phyloP scores from a whole-genome alignment of 2,329 filamentous ascomycete species.

The Verticillium dahliae region DNA sequence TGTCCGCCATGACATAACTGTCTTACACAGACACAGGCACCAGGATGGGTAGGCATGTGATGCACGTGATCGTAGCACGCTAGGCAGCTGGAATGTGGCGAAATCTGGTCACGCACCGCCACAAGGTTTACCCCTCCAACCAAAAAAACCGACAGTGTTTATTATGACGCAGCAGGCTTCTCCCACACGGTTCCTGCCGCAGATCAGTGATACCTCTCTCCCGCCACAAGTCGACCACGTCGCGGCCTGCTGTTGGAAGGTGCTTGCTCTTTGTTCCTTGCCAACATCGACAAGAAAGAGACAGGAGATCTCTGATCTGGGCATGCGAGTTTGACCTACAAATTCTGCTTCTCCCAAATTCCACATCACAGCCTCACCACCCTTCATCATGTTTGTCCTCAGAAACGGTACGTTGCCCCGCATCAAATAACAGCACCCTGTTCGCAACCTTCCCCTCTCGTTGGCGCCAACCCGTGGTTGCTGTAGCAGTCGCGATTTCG shows the following conservation, averaged over 20 bases:
- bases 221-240: background rate
- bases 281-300: background rate
- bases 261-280: background rate
- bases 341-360: background rate
- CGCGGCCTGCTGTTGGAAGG: background rate
- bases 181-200: background rate
- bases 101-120: background rate
- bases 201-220: background rate
- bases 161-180: background rate
- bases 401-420: conserved; percentile 27
- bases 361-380: background rate
- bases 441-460: background rate
- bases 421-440: background rate
- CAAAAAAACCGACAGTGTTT: background rate
- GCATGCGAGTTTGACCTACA: background rate
- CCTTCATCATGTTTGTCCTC: conserved; percentile 29
- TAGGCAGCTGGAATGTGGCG: background rate
- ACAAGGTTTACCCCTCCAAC: background rate
- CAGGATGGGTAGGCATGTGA: too few species aligned
- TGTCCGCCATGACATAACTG: too few species aligned
- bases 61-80: background rate
- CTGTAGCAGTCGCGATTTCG: background rate
- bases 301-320: background rate
- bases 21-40: too few species aligned
- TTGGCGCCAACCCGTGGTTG: background rate